A percentile compares a stretch with the other conserved stretches of the same genome.
Conservation (phyloP, 2,329 filamentous ascomycete species). For the Cladorrhinum sp. region DNA sequence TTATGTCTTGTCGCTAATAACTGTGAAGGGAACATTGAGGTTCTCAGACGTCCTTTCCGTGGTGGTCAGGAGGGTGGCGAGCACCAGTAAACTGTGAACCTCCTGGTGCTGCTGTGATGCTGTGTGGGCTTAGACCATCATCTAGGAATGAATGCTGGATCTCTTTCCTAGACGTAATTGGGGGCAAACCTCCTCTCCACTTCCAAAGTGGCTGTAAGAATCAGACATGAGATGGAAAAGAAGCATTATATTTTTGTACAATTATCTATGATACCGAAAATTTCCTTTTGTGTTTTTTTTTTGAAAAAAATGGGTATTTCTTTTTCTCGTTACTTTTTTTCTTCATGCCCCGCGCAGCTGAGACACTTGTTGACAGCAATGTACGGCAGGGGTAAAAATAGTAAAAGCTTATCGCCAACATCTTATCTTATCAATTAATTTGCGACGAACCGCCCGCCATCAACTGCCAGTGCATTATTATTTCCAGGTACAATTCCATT, state of each 20-base stretch:
- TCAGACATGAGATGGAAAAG: background rate
- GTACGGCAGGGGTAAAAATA: constrained; percentile 8
- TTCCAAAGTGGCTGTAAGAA: background rate
- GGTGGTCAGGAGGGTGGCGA: background rate
- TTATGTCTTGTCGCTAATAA: background rate
- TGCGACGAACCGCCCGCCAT: background rate
- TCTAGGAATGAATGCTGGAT: background rate
- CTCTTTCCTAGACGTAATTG: background rate
- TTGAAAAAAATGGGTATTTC: background rate
- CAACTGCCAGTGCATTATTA: background rate
- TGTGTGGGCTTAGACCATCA: constrained; percentile 1
- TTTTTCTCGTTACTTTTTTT: background rate
- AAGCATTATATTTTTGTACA: too few relatives aligned
- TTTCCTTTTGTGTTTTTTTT: background rate
- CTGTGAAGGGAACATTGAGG: constrained; percentile 45
- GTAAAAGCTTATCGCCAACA: constrained; percentile 4
- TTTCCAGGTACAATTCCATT: background rate
- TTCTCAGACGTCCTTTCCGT: constrained; percentile 36
- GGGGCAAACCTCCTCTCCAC: background rate
- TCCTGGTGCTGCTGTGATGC: background rate
- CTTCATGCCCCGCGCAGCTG: background rate
- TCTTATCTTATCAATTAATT: constrained; percentile 10
- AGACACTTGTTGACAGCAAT: background rate
- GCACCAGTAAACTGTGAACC: background rate
- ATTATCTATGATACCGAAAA: constrained; percentile 10